phyloP scores from a whole-genome alignment of 2,329 filamentous ascomycete species.

The Colletotrichum cuscutae region DNA sequence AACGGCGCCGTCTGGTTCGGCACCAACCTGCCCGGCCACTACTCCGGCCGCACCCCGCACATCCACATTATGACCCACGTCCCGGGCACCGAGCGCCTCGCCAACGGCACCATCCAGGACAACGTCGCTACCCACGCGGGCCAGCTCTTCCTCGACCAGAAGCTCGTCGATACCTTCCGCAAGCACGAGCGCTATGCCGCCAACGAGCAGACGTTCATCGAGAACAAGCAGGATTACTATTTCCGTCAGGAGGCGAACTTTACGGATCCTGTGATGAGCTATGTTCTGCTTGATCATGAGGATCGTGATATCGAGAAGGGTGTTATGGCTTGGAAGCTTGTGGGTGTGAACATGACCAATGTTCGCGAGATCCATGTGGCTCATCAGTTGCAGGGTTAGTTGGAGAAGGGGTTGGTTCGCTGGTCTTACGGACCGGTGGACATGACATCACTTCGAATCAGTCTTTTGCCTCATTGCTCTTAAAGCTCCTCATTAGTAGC shows the following conservation, averaged over 20 bases:
- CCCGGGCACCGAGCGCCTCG: slow-evolving; percentile 41
- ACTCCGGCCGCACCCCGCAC: slow-evolving; percentile 56
- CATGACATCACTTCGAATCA: not conserved
- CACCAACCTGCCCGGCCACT: slow-evolving; percentile 56
- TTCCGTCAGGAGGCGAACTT: slow-evolving; percentile 59
- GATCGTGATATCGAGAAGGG: slow-evolving; percentile 53
- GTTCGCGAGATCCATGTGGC: slow-evolving; percentile 10
- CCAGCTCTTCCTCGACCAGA: slow-evolving; percentile 24
- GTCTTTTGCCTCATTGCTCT: not conserved
- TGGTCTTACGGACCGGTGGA: no score
- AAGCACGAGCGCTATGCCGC: slow-evolving; percentile 55
- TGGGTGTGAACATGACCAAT: slow-evolving; percentile 55
- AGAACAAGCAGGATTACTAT: slow-evolving; percentile 64
- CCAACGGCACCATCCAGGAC: slow-evolving; percentile 27
- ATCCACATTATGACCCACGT: slow-evolving; percentile 55
- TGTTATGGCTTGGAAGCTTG: slow-evolving; percentile 62
- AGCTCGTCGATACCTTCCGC: slow-evolving; percentile 51
- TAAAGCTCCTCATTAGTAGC: not conserved
- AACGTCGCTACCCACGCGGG: slow-evolving; percentile 35
- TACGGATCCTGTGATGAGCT: slow-evolving; percentile 68
- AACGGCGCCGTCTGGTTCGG: slow-evolving; percentile 47
- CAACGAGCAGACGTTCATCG: slow-evolving; percentile 58
- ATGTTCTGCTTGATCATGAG: slow-evolving; percentile 63
- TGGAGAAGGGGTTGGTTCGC: no score
- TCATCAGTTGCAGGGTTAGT: not conserved